phyloP scores from a whole-genome alignment of 257 asterid species.

The Scutellaria barbata region DNA sequence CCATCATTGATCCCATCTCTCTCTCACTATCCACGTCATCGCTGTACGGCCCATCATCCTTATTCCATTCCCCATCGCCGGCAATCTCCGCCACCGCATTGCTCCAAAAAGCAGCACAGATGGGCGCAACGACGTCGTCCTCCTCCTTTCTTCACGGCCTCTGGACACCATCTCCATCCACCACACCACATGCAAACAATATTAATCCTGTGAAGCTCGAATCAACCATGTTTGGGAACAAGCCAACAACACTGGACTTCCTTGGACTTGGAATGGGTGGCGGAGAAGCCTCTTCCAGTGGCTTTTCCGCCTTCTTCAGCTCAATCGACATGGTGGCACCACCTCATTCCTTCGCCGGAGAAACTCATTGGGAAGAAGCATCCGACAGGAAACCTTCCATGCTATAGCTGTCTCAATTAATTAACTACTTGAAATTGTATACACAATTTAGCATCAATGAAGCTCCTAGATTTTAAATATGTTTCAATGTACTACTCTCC shows the following conservation, averaged over 20 bases:
- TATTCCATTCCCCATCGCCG: constrained; percentile 60
- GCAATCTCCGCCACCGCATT: constrained; percentile 86
- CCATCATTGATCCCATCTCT: constrained; percentile 58
- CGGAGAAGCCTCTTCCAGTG: constrained; percentile 42
- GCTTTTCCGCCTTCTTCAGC: constrained; percentile 53
- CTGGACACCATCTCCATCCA: constrained; percentile 17
- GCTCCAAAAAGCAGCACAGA: constrained; percentile 89
- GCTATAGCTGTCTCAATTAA: constrained; percentile 35
- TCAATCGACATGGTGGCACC: constrained; percentile 37
- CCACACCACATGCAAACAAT: constrained; percentile 36
- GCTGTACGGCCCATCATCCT: constrained; percentile 43
- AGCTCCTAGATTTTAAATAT: no score
- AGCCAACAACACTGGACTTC: constrained; percentile 75
- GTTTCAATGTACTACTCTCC: no score
- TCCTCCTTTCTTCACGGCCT: constrained; percentile 77
- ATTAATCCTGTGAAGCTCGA: constrained; percentile 44
- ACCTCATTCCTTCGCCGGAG: constrained; percentile 34
- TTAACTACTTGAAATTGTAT: no score
- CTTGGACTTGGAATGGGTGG: constrained; percentile 70
- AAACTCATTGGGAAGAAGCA: constrained; percentile 54
- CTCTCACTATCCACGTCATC: constrained; percentile 65
- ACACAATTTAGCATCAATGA: no score
- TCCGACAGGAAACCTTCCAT: constrained; percentile 59
- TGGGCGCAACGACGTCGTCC: constrained; percentile 70
- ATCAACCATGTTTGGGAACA: constrained; percentile 44